These are phyloP conservation scores for Neopestalotiopsis sp. DNA, from an alignment of 2,329 filamentous ascomycete genomes.

Conservation along the genomic window DNA sequence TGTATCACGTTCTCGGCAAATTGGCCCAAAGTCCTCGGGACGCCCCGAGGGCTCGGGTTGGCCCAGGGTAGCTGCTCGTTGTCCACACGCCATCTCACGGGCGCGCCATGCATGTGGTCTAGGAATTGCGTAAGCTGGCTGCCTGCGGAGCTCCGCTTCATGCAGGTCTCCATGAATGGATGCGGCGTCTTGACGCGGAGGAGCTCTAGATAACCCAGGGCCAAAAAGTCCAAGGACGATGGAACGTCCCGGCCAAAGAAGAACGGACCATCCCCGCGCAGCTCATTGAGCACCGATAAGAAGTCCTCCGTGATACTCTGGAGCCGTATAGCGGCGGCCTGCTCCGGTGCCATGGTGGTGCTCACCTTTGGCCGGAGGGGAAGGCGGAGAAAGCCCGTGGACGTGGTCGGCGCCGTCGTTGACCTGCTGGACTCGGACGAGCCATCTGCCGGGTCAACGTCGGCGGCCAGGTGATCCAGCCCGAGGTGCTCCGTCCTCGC, in stretches of 20 bases:
- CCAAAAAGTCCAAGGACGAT: constrained; percentile 77
- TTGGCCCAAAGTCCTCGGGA: constrained; percentile 26
- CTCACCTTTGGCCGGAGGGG: constrained; percentile 36
- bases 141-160: constrained; percentile 30
- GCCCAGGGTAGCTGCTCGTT: constrained; percentile 27
- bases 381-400: constrained; percentile 40
- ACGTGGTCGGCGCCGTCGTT: constrained; percentile 33
- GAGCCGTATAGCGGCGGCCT: constrained; percentile 76
- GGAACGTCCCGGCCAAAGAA: constrained; percentile 52
- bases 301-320: constrained; percentile 74
- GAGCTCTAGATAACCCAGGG: constrained; percentile 78
- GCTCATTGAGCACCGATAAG: constrained; percentile 71
- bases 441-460: constrained; percentile 45
- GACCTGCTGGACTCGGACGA: constrained; percentile 38
- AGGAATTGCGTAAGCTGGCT: constrained; percentile 29
- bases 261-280: constrained; percentile 61
- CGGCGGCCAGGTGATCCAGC: constrained; percentile 70
- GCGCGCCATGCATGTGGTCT: constrained; percentile 20
- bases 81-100: constrained; percentile 11
- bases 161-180: constrained; percentile 43
- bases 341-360: constrained; percentile 65
- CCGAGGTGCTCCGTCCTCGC: constrained; percentile 72
- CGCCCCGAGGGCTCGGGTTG: constrained; percentile 22
- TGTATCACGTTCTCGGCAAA: constrained; percentile 39
- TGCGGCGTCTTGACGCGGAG: constrained; percentile 62